These are phyloP conservation scores for Paspalum vaginatum DNA, from an alignment of 176 grass and related monocot species.

Conservation along the genomic window DNA sequence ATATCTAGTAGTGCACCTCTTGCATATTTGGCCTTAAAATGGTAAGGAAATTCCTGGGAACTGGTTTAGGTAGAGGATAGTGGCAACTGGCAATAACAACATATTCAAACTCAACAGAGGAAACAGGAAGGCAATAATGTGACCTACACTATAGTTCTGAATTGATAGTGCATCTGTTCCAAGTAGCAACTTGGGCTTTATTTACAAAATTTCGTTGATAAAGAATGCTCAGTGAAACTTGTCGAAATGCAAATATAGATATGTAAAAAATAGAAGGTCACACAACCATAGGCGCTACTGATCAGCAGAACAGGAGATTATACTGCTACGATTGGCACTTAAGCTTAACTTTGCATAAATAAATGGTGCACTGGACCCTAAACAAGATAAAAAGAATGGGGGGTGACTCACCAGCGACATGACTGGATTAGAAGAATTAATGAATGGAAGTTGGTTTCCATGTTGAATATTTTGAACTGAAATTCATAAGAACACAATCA, in stretches of 20 bases:
- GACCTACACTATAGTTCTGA: background rate
- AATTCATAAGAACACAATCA: slow-evolving; percentile 38
- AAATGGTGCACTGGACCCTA: background rate
- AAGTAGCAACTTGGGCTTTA: background rate
- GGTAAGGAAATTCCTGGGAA: background rate
- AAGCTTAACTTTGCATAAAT: background rate
- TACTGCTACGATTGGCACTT: background rate
- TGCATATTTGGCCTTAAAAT: background rate
- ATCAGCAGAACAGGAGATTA: background rate
- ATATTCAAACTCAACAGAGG: background rate
- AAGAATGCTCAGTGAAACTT: slow-evolving; percentile 9
- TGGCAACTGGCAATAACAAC: background rate
- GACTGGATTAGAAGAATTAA: slow-evolving; percentile 90
- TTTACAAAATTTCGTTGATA: background rate
- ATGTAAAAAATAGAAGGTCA: background rate
- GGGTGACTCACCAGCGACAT: slow-evolving; percentile 82
- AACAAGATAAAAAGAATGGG: background rate
- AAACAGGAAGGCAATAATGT: background rate
- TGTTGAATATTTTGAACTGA: slow-evolving; percentile 47
- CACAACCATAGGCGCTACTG: background rate
- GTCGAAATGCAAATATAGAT: slow-evolving; percentile 13
- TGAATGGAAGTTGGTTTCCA: slow-evolving; percentile 77
- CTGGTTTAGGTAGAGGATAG: slow-evolving; percentile 16
- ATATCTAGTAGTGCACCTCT: background rate
- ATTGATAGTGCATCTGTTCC: background rate